A percentile compares a stretch with the other conserved stretches of the same genome.
These are phyloP conservation scores for Stephanodiscus triporus DNA, from an alignment of 108 stramenopile genomes.

Conservation along the genomic window DNA sequence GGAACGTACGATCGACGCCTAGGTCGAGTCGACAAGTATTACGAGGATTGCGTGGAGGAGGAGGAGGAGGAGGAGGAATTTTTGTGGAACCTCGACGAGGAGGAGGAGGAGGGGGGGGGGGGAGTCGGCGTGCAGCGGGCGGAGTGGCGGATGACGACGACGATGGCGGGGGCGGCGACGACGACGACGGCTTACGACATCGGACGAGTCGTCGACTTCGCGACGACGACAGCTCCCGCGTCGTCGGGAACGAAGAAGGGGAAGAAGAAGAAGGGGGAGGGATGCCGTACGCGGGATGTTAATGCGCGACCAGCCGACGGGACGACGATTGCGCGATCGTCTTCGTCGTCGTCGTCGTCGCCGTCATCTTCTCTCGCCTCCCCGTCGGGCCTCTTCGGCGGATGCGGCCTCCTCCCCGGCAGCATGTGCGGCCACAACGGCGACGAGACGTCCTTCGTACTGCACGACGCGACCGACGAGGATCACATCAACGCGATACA, in stretches of 20 bases:
- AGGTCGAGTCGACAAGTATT: too few relatives aligned
- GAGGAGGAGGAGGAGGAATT: background rate
- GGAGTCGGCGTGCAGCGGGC: background rate
- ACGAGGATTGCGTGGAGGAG: background rate
- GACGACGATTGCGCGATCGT: background rate
- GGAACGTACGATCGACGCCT: too few relatives aligned
- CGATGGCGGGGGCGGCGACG: background rate
- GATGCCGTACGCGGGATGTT: too few relatives aligned
- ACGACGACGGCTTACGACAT: too few relatives aligned
- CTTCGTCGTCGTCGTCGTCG: background rate
- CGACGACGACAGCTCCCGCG: too few relatives aligned
- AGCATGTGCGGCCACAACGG: too few relatives aligned
- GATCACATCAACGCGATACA: constrained; percentile 15
- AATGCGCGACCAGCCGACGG: too few relatives aligned
- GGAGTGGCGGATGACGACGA: background rate
- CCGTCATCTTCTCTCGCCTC: background rate
- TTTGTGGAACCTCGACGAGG: background rate
- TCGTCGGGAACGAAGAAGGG: background rate
- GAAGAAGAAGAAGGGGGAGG: background rate
- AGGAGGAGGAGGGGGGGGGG: background rate
- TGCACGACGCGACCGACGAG: constrained; percentile 1
- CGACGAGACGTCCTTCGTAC: background rate
- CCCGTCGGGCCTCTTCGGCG: background rate
- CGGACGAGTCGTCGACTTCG: too few relatives aligned
- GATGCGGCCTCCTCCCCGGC: background rate